Percentiles rank a stretch among this genome's conserved stretches.
Evolutionary conservation across 2,329 filamentous ascomycete genomes (phyloP).

Genomic region (Aspergillus sp.): DNA sequence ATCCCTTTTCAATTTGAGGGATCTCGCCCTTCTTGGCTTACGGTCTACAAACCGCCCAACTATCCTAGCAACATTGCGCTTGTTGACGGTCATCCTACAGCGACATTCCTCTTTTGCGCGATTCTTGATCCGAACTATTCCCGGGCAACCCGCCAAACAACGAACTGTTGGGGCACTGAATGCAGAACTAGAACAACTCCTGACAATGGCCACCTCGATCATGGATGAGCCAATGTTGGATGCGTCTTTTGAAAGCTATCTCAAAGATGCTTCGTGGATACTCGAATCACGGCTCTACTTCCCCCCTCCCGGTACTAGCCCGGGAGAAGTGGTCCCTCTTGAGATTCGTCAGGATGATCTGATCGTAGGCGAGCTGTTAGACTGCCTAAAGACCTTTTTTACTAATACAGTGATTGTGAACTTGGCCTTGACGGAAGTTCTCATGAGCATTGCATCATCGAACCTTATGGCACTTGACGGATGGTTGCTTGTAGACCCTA

Average conservation of each 20-base stretch:
- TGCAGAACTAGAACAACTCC: slow-evolving; percentile 38
- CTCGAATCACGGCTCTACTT: slow-evolving; percentile 38
- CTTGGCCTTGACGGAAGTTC: slow-evolving; percentile 76
- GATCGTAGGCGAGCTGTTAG: slow-evolving; percentile 52
- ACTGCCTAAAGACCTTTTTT: slow-evolving; percentile 75
- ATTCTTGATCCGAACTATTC: slow-evolving; percentile 62
- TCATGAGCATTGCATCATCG: slow-evolving; percentile 80
- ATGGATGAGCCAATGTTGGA: slow-evolving; percentile 39
- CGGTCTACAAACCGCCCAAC: slow-evolving; percentile 84
- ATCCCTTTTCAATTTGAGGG: slow-evolving; percentile 86
- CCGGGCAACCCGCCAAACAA: slow-evolving; percentile 27
- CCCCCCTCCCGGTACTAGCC: slow-evolving; percentile 29
- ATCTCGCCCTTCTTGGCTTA: slow-evolving; percentile 83
- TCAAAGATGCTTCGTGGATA: slow-evolving; percentile 55
- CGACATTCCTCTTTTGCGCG: slow-evolving; percentile 83
- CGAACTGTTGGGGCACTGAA: slow-evolving; percentile 42
- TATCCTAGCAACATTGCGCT: slow-evolving; percentile 80
- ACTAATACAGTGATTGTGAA: slow-evolving; percentile 91
- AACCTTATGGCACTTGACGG: slow-evolving; percentile 81
- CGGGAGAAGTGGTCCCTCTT: slow-evolving; percentile 58
- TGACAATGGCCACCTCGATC: slow-evolving; percentile 38
- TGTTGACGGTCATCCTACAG: slow-evolving; percentile 81
- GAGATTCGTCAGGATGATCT: slow-evolving; percentile 65
- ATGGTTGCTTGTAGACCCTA: slow-evolving; percentile 79
- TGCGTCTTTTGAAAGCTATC: slow-evolving; percentile 44